phyloP scores from a whole-genome alignment of 495 filamentous ascomycete genomes.

The Usnea hakonensis region DNA sequence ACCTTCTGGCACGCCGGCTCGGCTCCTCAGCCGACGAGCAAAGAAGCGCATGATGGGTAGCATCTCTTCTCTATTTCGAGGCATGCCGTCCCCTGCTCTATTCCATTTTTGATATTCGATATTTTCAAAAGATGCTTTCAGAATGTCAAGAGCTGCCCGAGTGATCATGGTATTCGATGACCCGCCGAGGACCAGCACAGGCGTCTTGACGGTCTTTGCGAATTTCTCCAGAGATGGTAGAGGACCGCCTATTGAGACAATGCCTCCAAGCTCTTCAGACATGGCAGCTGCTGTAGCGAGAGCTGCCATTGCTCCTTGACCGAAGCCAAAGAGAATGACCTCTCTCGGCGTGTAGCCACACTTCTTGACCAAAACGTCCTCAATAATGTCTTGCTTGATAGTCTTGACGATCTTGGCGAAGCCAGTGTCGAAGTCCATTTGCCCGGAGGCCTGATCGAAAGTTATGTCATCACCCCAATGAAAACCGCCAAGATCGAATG shows the following conservation, averaged over 20 bases:
- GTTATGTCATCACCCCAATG: conserved; percentile 91
- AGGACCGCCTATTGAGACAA: conserved; percentile 69
- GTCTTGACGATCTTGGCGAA: conserved; percentile 49
- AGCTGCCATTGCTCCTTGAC: conserved; percentile 78
- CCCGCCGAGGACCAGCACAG: conserved; percentile 65
- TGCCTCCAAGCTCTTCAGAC: conserved; percentile 42
- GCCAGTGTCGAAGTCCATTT: conserved; percentile 71
- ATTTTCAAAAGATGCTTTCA: conserved; percentile 61
- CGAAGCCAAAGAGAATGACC: conserved; percentile 74
- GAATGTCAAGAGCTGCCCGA: conserved; percentile 49
- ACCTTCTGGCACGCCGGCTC: conserved; percentile 52
- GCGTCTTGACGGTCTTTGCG: conserved; percentile 55
- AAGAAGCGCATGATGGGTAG: conserved; percentile 91
- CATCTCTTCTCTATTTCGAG: conserved; percentile 75
- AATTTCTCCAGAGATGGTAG: conserved; percentile 46
- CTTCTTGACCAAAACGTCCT: conserved; percentile 50
- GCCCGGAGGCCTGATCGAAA: conserved; percentile 53
- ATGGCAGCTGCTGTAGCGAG: conserved; percentile 46
- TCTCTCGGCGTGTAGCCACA: conserved; percentile 65
- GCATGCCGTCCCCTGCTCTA: conserved; percentile 74
- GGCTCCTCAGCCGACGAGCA: conserved; percentile 63
- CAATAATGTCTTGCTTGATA: conserved; percentile 50
- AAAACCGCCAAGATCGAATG: conserved; percentile 66
- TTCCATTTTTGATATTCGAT: conserved; percentile 71
- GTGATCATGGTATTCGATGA: conserved; percentile 55